Evolutionary conservation across 2,329 filamentous ascomycete species (phyloP).

Genomic region (Trichoderma sp.): DNA sequence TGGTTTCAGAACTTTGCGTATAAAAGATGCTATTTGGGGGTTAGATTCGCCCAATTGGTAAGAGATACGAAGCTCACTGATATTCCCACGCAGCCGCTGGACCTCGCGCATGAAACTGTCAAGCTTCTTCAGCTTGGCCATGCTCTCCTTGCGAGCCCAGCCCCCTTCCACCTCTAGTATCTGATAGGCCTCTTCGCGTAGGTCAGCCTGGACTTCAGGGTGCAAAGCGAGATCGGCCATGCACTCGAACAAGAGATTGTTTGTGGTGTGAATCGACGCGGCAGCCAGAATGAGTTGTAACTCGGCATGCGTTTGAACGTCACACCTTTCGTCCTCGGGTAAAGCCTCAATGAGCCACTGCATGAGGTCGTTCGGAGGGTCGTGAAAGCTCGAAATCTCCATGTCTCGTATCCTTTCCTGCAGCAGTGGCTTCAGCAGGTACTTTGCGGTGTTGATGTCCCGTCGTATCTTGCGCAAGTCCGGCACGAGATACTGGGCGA

Average conservation of each 20-base stretch:
- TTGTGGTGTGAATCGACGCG: conserved; percentile 51
- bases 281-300: conserved; percentile 50
- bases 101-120: conserved; percentile 54
- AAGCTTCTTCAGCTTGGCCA: conserved; percentile 50
- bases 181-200: conserved; percentile 52
- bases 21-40: conserved; percentile 44
- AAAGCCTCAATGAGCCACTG: conserved; percentile 50
- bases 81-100: conserved; percentile 46
- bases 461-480: conserved; percentile 50
- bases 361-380: conserved; percentile 47
- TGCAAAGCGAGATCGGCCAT: conserved; percentile 54
- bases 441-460: conserved; percentile 48
- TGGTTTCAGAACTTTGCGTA: conserved; percentile 50
- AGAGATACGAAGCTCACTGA: conserved; percentile 39
- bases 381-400: conserved; percentile 43
- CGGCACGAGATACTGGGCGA: conserved; percentile 50
- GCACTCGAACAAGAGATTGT: conserved; percentile 50
- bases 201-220: conserved; percentile 50
- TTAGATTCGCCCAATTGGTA: conserved; percentile 30
- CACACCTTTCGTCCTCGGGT: conserved; percentile 43
- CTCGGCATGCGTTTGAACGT: conserved; percentile 45
- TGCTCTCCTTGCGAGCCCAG: conserved; percentile 48
- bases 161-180: conserved; percentile 47
- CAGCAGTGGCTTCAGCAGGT: conserved; percentile 50
- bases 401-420: conserved; percentile 49